These are phyloP conservation scores for Xerocomellus intermedius DNA, from an alignment of 768 basidiomycete species.

Conservation along the genomic window DNA sequence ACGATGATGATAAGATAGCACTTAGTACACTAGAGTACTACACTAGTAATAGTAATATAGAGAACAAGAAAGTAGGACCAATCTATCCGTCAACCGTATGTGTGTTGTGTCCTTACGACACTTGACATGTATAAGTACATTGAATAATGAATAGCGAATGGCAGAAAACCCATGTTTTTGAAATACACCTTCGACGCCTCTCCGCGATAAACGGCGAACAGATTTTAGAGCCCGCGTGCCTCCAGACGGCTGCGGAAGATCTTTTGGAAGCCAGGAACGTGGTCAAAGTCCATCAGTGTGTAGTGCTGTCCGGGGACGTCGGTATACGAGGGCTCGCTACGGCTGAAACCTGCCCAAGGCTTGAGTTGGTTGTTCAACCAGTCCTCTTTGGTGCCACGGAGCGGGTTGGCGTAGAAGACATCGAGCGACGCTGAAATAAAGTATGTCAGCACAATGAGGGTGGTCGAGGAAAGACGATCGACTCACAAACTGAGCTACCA, in stretches of 20 bases:
- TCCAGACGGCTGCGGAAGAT: slow-evolving; percentile 28
- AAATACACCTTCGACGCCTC: neutral
- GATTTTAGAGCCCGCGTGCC: slow-evolving; percentile 23
- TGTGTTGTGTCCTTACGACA: neutral
- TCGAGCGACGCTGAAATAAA: slow-evolving; percentile 14
- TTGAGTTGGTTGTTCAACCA: slow-evolving; percentile 31
- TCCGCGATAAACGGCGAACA: neutral
- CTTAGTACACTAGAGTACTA: neutral
- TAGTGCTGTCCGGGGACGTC: slow-evolving; percentile 32
- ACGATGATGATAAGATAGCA: neutral
- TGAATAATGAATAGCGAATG: neutral
- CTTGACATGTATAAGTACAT: neutral
- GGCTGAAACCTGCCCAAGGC: slow-evolving; percentile 26
- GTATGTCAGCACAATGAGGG: neutral
- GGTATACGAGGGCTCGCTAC: slow-evolving; percentile 20
- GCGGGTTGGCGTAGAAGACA: slow-evolving; percentile 31
- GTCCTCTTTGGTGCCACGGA: slow-evolving; percentile 28
- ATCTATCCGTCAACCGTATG: neutral
- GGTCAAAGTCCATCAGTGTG: slow-evolving; percentile 33
- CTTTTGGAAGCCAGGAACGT: slow-evolving; percentile 30
- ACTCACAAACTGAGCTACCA: slow-evolving; percentile 27
- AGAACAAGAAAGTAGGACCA: neutral
- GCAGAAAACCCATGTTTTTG: too few relatives aligned
- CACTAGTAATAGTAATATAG: neutral
- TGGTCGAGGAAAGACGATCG: neutral